Percentiles rank a stretch among this genome's conserved stretches.
phyloP scores from a whole-genome alignment of 2,329 filamentous ascomycete species.

The Talaromyces funiculosus region DNA sequence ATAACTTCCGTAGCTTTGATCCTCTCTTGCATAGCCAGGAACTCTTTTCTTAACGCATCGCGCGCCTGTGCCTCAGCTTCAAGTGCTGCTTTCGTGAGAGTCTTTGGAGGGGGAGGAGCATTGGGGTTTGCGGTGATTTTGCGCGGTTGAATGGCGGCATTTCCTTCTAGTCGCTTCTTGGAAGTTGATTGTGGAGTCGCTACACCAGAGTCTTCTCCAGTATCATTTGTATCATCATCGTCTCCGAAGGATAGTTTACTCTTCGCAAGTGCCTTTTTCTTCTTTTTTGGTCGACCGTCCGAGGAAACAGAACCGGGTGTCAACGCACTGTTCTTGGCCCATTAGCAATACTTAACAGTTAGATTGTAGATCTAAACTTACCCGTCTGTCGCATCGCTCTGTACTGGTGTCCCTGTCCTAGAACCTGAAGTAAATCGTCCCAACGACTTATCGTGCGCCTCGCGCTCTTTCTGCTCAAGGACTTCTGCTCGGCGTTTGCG shows the following conservation, averaged over 20 bases:
- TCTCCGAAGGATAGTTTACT: slow-evolving; percentile 58
- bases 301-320: slow-evolving; percentile 35
- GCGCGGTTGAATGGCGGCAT: slow-evolving; percentile 23
- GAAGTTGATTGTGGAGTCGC: slow-evolving; percentile 34
- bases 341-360: slow-evolving; percentile 40
- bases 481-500: slow-evolving; percentile 92
- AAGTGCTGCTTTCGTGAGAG: slow-evolving; percentile 68
- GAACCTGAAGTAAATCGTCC: slow-evolving; percentile 38
- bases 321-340: slow-evolving; percentile 52
- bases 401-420: slow-evolving; percentile 47
- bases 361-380: slow-evolving; percentile 39
- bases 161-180: slow-evolving; percentile 31
- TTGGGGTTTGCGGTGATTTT: slow-evolving; percentile 42
- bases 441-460: slow-evolving; percentile 61
- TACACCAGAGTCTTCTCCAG: slow-evolving; percentile 36
- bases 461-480: slow-evolving; percentile 82
- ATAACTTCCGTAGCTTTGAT: slow-evolving; percentile 85
- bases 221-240: slow-evolving; percentile 62
- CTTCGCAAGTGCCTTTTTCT: slow-evolving; percentile 55
- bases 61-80: slow-evolving; percentile 73
- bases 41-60: slow-evolving; percentile 71
- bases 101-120: slow-evolving; percentile 58
- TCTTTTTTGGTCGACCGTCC: slow-evolving; percentile 46
- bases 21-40: slow-evolving; percentile 72
- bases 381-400: slow-evolving; percentile 50